Evolutionary conservation across 2,329 filamentous ascomycete genomes (phyloP).

Genomic region (Basipetospora chlamydospora): DNA sequence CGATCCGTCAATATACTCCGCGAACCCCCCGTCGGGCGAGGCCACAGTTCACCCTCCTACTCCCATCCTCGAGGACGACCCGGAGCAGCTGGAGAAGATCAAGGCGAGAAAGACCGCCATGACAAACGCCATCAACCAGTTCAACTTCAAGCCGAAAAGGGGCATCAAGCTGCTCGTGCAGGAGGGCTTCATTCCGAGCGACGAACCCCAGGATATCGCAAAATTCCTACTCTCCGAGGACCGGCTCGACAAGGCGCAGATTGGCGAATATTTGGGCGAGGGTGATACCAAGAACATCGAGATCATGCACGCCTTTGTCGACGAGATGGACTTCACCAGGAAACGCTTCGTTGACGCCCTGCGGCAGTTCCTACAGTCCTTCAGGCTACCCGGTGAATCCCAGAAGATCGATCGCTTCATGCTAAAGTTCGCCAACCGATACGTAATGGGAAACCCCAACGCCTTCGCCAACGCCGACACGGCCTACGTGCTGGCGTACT

Average conservation of each 20-base stretch:
- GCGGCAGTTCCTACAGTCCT: conserved; percentile 82
- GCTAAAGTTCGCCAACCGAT: conserved; percentile 96
- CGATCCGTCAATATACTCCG: conserved; percentile 43
- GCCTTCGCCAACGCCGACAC: conserved; percentile 97
- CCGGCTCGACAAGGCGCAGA: conserved; percentile 74
- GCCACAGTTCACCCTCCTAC: conserved; percentile 44
- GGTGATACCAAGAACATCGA: conserved; percentile 87
- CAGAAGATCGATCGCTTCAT: conserved; percentile 99
- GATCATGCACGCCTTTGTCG: conserved; percentile 97
- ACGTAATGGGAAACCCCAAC: conserved; percentile 87
- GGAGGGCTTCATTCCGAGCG: conserved; percentile 74
- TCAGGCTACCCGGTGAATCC: conserved; percentile 86
- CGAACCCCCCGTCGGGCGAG: conserved; percentile 21
- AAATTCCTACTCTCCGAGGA: conserved; percentile 70
- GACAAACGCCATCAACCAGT: conserved; percentile 74
- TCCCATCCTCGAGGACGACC: conserved; percentile 70
- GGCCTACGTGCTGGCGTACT: conserved; percentile 90
- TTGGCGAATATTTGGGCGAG: conserved; percentile 90
- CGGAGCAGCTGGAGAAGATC: conserved; percentile 82
- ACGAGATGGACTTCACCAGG: conserved; percentile 84
- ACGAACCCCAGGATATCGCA: conserved; percentile 69
- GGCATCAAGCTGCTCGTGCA: conserved; percentile 74
- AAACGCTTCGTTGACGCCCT: conserved; percentile 86
- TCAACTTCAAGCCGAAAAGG: conserved; percentile 96
- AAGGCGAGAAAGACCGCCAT: conserved; percentile 90